phyloP scores from a whole-genome alignment of 1,284 basidiomycete species.

The Gymnopus androsaceus region DNA sequence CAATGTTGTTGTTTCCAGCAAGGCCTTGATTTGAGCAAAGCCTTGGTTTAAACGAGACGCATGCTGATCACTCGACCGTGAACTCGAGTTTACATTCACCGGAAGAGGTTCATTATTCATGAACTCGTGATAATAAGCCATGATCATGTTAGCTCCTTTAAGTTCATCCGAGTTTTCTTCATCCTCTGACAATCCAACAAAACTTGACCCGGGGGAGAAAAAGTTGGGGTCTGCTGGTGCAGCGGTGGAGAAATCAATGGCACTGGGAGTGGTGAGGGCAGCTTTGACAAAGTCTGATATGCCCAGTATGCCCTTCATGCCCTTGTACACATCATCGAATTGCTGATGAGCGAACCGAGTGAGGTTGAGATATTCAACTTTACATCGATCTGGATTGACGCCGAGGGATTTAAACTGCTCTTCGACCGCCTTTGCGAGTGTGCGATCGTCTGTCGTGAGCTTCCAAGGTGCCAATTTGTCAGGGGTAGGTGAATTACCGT shows the following conservation, averaged over 20 bases:
- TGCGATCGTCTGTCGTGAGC: conserved; percentile 30
- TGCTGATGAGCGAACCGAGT: background rate
- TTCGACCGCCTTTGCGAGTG: conserved; percentile 27
- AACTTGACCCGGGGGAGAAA: background rate
- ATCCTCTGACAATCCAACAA: background rate
- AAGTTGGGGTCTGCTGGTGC: too few relatives aligned
- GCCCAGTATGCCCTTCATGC: background rate
- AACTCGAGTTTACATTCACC: too few relatives aligned
- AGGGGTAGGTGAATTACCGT: background rate
- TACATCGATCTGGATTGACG: conserved; percentile 28
- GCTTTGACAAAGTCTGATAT: background rate
- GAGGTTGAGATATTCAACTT: conserved; percentile 18
- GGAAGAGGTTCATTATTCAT: background rate
- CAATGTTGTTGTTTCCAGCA: conserved; percentile 15
- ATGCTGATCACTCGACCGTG: too few relatives aligned
- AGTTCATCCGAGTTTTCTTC: background rate
- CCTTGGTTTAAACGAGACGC: too few relatives aligned
- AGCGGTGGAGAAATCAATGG: conserved; percentile 1
- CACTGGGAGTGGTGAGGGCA: background rate
- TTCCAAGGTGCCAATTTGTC: conserved; percentile 28
- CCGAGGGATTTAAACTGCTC: conserved; percentile 31
- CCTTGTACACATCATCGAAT: conserved; percentile 11
- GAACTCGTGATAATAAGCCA: conserved; percentile 2
- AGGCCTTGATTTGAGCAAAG: background rate
- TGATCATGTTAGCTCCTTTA: background rate